Percentiles rank a stretch among this genome's conserved stretches.
phyloP scores from a whole-genome alignment of 768 basidiomycete genomes.

The Tulasnella sp. region DNA sequence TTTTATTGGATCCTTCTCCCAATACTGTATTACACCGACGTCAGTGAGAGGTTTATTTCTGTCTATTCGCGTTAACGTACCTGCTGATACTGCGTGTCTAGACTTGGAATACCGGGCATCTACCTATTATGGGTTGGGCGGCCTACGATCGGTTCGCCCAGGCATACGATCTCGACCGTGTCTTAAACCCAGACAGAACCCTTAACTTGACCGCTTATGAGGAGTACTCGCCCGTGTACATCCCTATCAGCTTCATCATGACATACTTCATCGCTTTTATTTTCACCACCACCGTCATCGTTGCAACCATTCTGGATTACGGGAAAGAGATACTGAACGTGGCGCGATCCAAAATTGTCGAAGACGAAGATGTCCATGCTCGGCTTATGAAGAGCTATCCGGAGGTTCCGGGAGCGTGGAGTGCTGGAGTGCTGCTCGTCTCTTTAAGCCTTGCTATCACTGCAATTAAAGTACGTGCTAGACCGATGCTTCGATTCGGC shows the following conservation, averaged over 20 bases:
- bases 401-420: conserved; percentile 83
- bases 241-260: conserved; percentile 37
- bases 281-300: conserved; percentile 58
- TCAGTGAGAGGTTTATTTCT: neutral
- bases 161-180: conserved; percentile 45
- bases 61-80: conserved; percentile 16
- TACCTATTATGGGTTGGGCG: conserved; percentile 30
- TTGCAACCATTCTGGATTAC: conserved; percentile 69
- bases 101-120: conserved; percentile 40
- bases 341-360: conserved; percentile 57
- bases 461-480: neutral
- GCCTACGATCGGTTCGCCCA: conserved; percentile 35
- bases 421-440: conserved; percentile 20
- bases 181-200: conserved; percentile 44
- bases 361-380: conserved; percentile 76
- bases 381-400: conserved; percentile 65
- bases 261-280: conserved; percentile 55
- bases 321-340: conserved; percentile 60
- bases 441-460: neutral
- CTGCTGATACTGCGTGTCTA: conserved; percentile 10
- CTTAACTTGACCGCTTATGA: conserved; percentile 59
- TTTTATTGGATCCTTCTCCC: conserved; percentile 33
- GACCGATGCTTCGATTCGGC: conserved; percentile 24
- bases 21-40: conserved; percentile 32
- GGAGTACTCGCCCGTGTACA: conserved; percentile 69